Evolutionary conservation across 164 flowering plant species (phyloP), one percentile per base, ranked within the genome.

Genomic region (Liquidambar formosana): DNA sequence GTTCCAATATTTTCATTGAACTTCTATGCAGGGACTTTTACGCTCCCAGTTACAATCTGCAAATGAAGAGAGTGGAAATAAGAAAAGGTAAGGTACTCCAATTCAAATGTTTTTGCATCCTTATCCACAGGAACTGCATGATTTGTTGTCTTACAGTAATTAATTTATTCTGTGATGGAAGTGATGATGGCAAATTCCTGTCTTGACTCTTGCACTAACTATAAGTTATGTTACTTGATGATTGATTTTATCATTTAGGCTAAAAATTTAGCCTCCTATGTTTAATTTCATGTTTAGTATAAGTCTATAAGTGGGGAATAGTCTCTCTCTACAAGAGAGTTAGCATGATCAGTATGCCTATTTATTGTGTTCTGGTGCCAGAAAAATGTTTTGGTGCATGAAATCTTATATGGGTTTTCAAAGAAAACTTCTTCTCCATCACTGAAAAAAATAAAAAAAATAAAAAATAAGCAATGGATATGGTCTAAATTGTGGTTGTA

Each of bases 31-130:
- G 99, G 98, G 90, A 33, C 75, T 86, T 54, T 75, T 96, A 72
- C 96, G 89, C 19, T 82, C 97, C 25, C 98, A 96, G 68, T 78
- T 96, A 70, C 93, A 87, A 65, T 57, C 96, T 27, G 91, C 93
- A 63, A 84, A 88, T 74, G 96, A 89, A 68, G 99, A 91, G 64
- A 80, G 77, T 82, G 96, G 70, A 61, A 74, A 81, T 73, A 88
- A 82, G 77, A 88, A 74, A 69, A 89, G 94, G 99, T 93, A 47
- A 68, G 65, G 1, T 67, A 19, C 22, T 68, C 25, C 19, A 5
- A 9, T 38, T 28, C 13, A 28, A 28, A 38, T 6, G 33, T 28
- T 14, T 28, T 16, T 28, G 18, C 10, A 18, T 70, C 26, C 46
- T 10, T 66, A 60, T 33, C 5, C 26, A 25, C 21, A 18, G 57